phyloP scores from a whole-genome alignment of 2,329 filamentous ascomycete species.

The Neurospora sp. region DNA sequence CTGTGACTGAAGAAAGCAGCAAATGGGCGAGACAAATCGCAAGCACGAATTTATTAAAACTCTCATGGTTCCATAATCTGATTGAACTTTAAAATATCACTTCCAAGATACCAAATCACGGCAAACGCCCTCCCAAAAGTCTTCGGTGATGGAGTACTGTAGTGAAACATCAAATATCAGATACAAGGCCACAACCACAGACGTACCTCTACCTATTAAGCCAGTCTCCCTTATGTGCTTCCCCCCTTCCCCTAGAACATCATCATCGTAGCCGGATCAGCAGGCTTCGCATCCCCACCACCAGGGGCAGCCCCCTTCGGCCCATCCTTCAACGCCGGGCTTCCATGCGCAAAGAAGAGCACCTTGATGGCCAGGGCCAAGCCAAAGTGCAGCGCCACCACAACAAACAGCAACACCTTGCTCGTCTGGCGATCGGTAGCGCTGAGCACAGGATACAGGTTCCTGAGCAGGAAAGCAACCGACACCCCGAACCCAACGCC shows the following conservation, averaged over 20 bases:
- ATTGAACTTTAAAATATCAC: not conserved
- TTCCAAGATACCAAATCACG: not conserved
- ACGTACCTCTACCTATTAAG: not conserved
- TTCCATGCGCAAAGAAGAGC: conserved; percentile 82
- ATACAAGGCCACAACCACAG: not conserved
- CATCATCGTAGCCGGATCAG: conserved; percentile 3
- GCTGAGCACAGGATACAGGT: conserved; percentile 83
- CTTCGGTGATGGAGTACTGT: not conserved
- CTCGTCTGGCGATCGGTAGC: conserved; percentile 88
- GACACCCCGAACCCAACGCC: conserved; percentile 74
- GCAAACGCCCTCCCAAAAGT: not conserved
- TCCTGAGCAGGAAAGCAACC: conserved; percentile 75
- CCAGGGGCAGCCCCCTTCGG: not conserved
- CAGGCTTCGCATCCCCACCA: not conserved
- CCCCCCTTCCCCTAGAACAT: not conserved
- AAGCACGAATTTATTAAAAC: not conserved
- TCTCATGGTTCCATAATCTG: not conserved
- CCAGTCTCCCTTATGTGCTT: not conserved
- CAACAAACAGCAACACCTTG: conserved; percentile 75
- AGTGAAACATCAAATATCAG: not conserved
- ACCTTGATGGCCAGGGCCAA: conserved; percentile 92
- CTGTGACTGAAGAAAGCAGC: no score
- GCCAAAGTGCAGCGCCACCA: conserved; percentile 79
- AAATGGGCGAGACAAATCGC: not conserved
- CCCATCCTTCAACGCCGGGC: conserved; percentile 31